phyloP scores from a whole-genome alignment of 2,329 filamentous ascomycete species.

The Fusarium sp. region DNA sequence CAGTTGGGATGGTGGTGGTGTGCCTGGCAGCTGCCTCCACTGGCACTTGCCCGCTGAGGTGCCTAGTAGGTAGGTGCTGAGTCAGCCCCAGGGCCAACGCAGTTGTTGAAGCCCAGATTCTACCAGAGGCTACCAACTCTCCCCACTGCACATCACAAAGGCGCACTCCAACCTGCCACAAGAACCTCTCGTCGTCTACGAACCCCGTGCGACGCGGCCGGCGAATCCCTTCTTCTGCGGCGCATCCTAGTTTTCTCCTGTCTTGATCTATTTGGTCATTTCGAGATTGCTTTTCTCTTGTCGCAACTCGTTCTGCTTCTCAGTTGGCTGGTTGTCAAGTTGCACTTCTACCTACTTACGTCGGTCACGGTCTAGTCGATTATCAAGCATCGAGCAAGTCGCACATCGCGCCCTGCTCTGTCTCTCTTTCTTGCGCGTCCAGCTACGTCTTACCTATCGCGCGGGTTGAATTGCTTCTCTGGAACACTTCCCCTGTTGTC shows the following conservation, averaged over 20 bases:
- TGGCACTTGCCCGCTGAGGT: neutral
- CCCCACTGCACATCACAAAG: conserved; percentile 50
- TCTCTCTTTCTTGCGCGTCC: neutral
- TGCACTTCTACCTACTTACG: conserved; percentile 14
- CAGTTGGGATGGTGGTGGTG: neutral
- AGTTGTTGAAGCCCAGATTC: conserved; percentile 44
- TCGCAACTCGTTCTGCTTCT: conserved; percentile 19
- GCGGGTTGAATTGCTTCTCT: neutral
- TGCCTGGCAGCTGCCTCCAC: neutral
- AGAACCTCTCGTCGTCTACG: conserved; percentile 20
- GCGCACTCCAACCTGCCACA: conserved; percentile 39
- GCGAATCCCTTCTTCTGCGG: conserved; percentile 4
- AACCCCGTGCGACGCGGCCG: conserved; percentile 21
- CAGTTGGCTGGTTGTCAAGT: conserved; percentile 19
- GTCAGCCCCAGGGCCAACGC: conserved; percentile 31
- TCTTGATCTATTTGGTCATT: conserved; percentile 21
- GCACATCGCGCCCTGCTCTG: conserved; percentile 10
- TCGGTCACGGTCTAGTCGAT: conserved; percentile 19
- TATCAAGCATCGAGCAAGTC: conserved; percentile 20
- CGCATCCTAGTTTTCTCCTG: neutral
- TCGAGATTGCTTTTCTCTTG: neutral
- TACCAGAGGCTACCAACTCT: conserved; percentile 48
- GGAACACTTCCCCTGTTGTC: neutral
- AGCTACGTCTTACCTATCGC: conserved; percentile 1
- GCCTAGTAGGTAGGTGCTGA: conserved; percentile 27